These are phyloP conservation scores for Shiraia bambusicola DNA, from an alignment of 2,329 filamentous ascomycete genomes.

Conservation along the genomic window DNA sequence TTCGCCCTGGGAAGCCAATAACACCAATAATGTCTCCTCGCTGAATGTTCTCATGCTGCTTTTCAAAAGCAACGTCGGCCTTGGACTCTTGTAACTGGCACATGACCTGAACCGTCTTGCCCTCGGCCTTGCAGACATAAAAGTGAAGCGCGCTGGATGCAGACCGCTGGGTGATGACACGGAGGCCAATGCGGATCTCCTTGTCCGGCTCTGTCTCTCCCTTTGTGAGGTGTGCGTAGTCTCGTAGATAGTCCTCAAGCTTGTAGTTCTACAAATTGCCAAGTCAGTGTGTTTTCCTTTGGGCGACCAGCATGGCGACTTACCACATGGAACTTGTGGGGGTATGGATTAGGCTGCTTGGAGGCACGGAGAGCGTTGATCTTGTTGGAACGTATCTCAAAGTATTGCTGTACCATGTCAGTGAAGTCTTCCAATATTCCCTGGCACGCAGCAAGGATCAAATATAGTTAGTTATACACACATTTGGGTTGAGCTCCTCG, in stretches of 20 bases:
- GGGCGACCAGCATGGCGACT: too few species aligned
- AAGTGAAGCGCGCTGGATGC: conserved; percentile 31
- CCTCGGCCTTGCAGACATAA: conserved; percentile 60
- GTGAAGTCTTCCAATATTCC: conserved; percentile 3
- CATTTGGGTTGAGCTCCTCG: conserved; percentile 72
- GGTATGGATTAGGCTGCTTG: conserved; percentile 76
- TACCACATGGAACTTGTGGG: conserved; percentile 82
- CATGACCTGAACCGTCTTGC: conserved; percentile 83
- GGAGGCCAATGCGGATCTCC: conserved; percentile 74
- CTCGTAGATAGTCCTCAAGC: conserved; percentile 73
- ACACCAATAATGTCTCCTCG: conserved; percentile 92
- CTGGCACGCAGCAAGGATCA: too few species aligned
- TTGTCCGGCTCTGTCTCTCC: conserved; percentile 79
- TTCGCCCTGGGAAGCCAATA: conserved; percentile 79
- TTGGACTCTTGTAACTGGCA: conserved; percentile 80
- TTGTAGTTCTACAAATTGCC: conserved; percentile 61
- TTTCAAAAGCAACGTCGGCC: conserved; percentile 71
- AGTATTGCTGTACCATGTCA: conserved; percentile 69
- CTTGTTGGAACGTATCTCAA: conserved; percentile 86
- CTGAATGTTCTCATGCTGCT: conserved; percentile 85
- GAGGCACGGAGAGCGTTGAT: conserved; percentile 75
- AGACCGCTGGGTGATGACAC: conserved; percentile 65
- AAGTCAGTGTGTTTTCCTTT: too few species aligned
- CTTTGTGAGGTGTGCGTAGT: conserved; percentile 81
- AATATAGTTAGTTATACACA: conserved; percentile 46